Evolutionary conservation across 2,329 filamentous ascomycete species (phyloP).

Genomic region (Pestalotiopsis sp.): DNA sequence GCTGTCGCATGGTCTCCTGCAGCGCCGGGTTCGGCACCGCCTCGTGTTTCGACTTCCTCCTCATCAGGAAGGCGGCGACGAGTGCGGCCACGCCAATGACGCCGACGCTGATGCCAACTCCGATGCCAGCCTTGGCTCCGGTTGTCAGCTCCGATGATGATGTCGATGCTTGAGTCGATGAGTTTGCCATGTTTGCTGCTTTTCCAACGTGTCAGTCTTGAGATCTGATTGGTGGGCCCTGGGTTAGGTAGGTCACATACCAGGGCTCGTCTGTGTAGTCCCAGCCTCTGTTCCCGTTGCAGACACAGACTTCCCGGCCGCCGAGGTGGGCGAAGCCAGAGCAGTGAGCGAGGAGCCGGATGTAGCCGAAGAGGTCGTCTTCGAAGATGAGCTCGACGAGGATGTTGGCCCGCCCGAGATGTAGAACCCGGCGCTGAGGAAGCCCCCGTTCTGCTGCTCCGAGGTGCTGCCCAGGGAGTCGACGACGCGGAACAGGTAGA

Average conservation of each 20-base stretch:
- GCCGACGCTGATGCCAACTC: background rate
- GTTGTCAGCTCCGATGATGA: background rate
- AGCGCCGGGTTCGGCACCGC: background rate
- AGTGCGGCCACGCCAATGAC: background rate
- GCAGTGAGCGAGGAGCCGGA: conserved; percentile 11
- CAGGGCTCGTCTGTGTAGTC: background rate
- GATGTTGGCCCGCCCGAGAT: conserved; percentile 17
- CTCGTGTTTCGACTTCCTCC: background rate
- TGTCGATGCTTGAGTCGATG: background rate
- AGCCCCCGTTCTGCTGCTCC: conserved; percentile 20
- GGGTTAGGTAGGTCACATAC: background rate
- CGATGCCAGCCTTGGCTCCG: background rate
- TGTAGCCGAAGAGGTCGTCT: conserved; percentile 18
- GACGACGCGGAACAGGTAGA: conserved; percentile 26
- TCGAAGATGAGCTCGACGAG: conserved; percentile 9
- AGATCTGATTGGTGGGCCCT: too few species aligned
- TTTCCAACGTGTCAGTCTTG: background rate
- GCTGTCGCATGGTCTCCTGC: background rate
- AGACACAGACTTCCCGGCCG: too few species aligned
- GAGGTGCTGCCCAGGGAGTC: conserved; percentile 20
- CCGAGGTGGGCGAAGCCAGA: background rate
- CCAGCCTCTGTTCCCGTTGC: background rate
- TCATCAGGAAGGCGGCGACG: background rate
- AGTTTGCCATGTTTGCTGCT: background rate
- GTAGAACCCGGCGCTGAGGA: conserved; percentile 25